Conservation (phyloP, 1,284 basidiomycete species). For the Cutaneotrichosporon sp. region DNA sequence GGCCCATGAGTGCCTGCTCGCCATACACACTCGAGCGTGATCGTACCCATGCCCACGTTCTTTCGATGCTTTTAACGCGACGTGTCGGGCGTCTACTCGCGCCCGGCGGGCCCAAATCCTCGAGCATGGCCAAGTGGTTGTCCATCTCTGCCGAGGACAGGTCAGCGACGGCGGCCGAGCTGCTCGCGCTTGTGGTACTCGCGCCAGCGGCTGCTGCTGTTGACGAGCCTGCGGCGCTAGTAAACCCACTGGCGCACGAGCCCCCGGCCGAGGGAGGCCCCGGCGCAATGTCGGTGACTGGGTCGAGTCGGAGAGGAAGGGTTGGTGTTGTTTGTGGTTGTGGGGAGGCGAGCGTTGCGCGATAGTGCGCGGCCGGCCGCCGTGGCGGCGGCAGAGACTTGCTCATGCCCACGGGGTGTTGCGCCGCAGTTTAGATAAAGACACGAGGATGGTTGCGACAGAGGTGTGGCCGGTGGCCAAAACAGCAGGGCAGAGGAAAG, state of each 20-base stretch:
- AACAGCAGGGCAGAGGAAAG: neutral
- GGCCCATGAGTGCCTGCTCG: slow-evolving; percentile 10
- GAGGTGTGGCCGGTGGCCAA: too few relatives aligned
- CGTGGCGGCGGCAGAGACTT: slow-evolving; percentile 6
- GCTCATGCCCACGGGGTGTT: slow-evolving; percentile 1
- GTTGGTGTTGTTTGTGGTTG: neutral
- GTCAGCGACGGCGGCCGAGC: slow-evolving; percentile 7
- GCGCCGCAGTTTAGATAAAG: too few relatives aligned
- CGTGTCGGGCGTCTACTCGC: slow-evolving; percentile 15
- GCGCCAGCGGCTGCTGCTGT: neutral
- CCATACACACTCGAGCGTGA: slow-evolving; percentile 19
- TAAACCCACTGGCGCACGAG: slow-evolving; percentile 14
- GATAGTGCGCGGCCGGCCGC: slow-evolving; percentile 1
- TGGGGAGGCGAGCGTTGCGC: neutral
- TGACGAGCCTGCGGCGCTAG: slow-evolving; percentile 2
- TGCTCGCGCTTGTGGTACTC: slow-evolving; percentile 5
- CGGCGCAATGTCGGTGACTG: slow-evolving; percentile 4
- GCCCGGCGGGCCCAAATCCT: slow-evolving; percentile 15
- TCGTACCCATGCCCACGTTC: slow-evolving; percentile 21
- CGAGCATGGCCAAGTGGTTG: slow-evolving; percentile 14
- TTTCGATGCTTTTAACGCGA: slow-evolving; percentile 17
- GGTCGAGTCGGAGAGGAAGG: slow-evolving; percentile 1
- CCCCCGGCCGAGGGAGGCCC: slow-evolving; percentile 12
- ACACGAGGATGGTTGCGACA: too few relatives aligned
- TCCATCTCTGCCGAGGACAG: slow-evolving; percentile 19